Evolutionary conservation across 2,329 filamentous ascomycete genomes (phyloP), one percentile per base, ranked within the genome.

Genomic region (Trichophyton verrucosum): DNA sequence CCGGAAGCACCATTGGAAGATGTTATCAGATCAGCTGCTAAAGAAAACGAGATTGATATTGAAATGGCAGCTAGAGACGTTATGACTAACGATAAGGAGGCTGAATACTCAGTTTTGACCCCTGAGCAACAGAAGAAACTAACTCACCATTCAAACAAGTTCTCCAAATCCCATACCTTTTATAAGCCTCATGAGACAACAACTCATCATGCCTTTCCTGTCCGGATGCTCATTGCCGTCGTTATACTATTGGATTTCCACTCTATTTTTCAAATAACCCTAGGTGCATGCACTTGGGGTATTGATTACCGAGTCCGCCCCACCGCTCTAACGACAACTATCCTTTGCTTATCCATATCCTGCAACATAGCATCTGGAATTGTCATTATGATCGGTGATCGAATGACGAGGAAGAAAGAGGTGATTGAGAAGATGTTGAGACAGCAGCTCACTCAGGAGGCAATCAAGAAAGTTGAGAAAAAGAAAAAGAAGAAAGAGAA

Each of bases 101-200:
- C 80, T 53, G 80, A 85, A 67, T 81, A 78, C 64, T 83, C 83
- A 0, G 86, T 89, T 3, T 77, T 94, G 2, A 84, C 78, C 0
- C 76, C 77, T 3, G 73, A 81, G 62, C 87, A 94, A 70, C 86
- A 91, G 68, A 79, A 80, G 62, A 82, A 81, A 57, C 80, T 95
- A 8, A 80, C 85, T 58, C 86, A 94, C 69, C 89, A 95, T 68
- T 87, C 91, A 69, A 81, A 79, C 66, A 92, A 91, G 68, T 87
- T 94, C 68, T 81, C 86, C 69, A 89, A 87, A 66, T 90, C 86
- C 0, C 89, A 95, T 71, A 91, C 87, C 4, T 95, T 92, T 73
- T 95, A 95, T 78, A 91, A 91, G 68, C 89, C 89, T 0, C 87
- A 95, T 72, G 89, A 95, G 73, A 95, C 89, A 0, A 79, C 83